These are phyloP conservation scores for Liquidambar formosana DNA, from an alignment of 164 flowering plant genomes.

Conservation along the genomic window DNA sequence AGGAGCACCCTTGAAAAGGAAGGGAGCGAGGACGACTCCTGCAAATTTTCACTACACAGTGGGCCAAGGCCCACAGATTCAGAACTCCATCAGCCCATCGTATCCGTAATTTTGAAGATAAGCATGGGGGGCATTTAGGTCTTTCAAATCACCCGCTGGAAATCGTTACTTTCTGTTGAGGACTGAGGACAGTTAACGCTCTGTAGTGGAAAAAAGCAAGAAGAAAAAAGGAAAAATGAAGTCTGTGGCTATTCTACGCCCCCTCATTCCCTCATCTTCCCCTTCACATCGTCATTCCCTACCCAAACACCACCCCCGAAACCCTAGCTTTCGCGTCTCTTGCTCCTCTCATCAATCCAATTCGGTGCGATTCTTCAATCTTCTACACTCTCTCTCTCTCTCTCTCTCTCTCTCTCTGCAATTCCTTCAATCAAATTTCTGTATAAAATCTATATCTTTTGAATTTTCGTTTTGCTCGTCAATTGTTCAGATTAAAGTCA, in stretches of 20 bases:
- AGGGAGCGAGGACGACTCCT: too few species aligned
- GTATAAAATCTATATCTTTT: not conserved
- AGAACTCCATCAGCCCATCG: too few species aligned
- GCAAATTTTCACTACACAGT: too few species aligned
- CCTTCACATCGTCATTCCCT: not conserved
- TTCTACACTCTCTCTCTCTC: not conserved
- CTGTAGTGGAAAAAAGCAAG: too few species aligned
- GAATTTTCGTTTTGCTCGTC: not conserved
- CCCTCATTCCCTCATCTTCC: slow-evolving; percentile 15
- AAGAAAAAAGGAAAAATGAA: slow-evolving; percentile 22
- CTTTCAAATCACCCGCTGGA: too few species aligned
- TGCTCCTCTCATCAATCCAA: slow-evolving; percentile 28
- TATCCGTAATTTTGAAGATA: too few species aligned
- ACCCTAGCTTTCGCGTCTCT: slow-evolving; percentile 20
- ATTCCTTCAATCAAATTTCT: not conserved
- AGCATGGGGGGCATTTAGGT: too few species aligned
- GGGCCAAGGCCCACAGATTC: not conserved
- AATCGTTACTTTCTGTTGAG: not conserved
- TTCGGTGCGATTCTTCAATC: slow-evolving; percentile 28
- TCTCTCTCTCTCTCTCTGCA: not conserved
- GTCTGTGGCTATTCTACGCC: slow-evolving; percentile 27
- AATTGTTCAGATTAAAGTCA: slow-evolving; percentile 22
- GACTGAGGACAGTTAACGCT: too few species aligned
- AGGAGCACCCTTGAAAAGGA: too few species aligned
- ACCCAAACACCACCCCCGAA: slow-evolving; percentile 10